These are phyloP conservation scores for Trametes cinnabarina DNA, from an alignment of 768 basidiomycete genomes.

Conservation along the genomic window DNA sequence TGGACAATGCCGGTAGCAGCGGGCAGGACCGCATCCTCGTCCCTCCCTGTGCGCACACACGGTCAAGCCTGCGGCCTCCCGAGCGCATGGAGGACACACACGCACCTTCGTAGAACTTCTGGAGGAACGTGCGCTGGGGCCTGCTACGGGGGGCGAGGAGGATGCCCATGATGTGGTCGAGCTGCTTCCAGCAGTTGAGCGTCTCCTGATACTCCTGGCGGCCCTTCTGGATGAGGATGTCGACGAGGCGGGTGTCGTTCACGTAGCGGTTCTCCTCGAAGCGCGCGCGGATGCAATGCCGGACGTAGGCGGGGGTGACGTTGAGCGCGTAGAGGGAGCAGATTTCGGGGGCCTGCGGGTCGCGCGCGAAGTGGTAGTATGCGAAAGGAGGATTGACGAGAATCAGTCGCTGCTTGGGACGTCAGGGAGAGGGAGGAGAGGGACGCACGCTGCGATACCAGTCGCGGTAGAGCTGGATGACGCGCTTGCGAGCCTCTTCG, in stretches of 20 bases:
- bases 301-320: constrained; percentile 71
- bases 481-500: constrained; percentile 64
- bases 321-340: constrained; percentile 77
- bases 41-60: constrained; percentile 50
- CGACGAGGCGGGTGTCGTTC: constrained; percentile 77
- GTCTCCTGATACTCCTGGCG: constrained; percentile 91
- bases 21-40: constrained; percentile 69
- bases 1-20: constrained; percentile 56
- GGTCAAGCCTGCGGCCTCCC: background rate
- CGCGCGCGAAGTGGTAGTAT: background rate
- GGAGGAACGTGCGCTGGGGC: constrained; percentile 61
- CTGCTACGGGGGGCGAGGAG: constrained; percentile 52
- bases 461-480: constrained; percentile 79
- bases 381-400: background rate
- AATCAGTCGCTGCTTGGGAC: background rate
- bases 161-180: constrained; percentile 74
- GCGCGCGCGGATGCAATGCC: constrained; percentile 77
- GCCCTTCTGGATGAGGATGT: constrained; percentile 81
- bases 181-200: constrained; percentile 91
- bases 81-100: too few relatives aligned
- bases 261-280: constrained; percentile 87
- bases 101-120: constrained; percentile 83
- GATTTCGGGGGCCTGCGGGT: constrained; percentile 84
- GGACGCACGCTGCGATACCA: constrained; percentile 88
- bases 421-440: constrained; percentile 1